A percentile compares a stretch with the other conserved stretches of the same genome.
These are phyloP conservation scores for Cyberlindnera euphorbiiphila DNA, from an alignment of 805 yeast genomes.

Conservation along the genomic window DNA sequence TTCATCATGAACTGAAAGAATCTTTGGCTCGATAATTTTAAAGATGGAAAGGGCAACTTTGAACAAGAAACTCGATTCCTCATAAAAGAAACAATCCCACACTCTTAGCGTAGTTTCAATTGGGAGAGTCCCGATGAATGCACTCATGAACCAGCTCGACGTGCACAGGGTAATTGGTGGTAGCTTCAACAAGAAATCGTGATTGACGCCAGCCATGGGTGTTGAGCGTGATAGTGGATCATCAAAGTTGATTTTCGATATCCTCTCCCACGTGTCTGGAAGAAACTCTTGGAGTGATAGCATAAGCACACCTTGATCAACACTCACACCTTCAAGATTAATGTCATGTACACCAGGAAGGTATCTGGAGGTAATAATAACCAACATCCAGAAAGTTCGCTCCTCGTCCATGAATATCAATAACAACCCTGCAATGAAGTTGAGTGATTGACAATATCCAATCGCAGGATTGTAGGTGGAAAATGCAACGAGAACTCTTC, in stretches of 20 bases:
- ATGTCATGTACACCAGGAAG: slow-evolving; percentile 91
- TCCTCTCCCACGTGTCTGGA: slow-evolving; percentile 72
- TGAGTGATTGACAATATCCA: slow-evolving; percentile 95
- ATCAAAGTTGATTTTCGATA: slow-evolving; percentile 36
- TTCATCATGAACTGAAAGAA: slow-evolving; percentile 42
- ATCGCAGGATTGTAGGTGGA: slow-evolving; percentile 82
- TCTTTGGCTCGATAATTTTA: slow-evolving; percentile 66
- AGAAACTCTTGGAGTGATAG: slow-evolving; percentile 78
- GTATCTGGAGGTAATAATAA: slow-evolving; percentile 77
- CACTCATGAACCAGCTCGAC: slow-evolving; percentile 97
- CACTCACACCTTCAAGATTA: slow-evolving; percentile 87
- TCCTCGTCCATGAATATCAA: slow-evolving; percentile 87
- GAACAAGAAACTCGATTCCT: slow-evolving; percentile 83
- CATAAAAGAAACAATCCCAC: slow-evolving; percentile 95
- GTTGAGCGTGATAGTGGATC: slow-evolving; percentile 28
- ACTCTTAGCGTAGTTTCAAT: slow-evolving; percentile 82
- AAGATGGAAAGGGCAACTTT: slow-evolving; percentile 77
- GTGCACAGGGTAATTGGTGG: slow-evolving; percentile 94
- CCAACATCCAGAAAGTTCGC: slow-evolving; percentile 92
- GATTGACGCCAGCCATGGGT: slow-evolving; percentile 19
- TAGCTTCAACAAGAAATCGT: slow-evolving; percentile 60
- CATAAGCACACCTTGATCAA: slow-evolving; percentile 93
- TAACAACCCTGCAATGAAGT: slow-evolving; percentile 84
- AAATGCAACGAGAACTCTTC: slow-evolving; percentile 81
- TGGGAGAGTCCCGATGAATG: slow-evolving; percentile 88